A percentile compares a stretch with the other conserved stretches of the same genome.
phyloP scores from a whole-genome alignment of 2,329 filamentous ascomycete species.

The Ophiocordyceps camponoti-leonardi region DNA sequence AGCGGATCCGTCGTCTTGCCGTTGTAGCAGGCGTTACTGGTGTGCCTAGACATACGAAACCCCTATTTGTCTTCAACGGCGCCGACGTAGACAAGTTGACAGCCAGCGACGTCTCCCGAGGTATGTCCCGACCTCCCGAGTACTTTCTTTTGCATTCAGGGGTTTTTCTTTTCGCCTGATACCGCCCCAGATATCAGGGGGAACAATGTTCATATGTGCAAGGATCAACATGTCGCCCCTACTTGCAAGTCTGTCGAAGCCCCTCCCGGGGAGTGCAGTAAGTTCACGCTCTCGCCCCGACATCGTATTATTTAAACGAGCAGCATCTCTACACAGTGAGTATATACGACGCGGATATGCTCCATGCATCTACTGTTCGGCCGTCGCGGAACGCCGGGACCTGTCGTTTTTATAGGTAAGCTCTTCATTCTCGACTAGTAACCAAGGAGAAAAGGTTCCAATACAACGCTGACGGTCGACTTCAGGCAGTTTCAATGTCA shows the following conservation, averaged over 20 bases:
- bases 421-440: too few relatives aligned
- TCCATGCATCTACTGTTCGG: background rate
- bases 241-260: background rate
- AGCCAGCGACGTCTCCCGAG: too few relatives aligned
- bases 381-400: background rate
- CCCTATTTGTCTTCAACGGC: constrained; percentile 33
- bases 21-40: constrained; percentile 19
- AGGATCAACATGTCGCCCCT: background rate
- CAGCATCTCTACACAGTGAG: too few relatives aligned
- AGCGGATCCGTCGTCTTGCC: constrained; percentile 24
- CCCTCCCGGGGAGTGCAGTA: background rate
- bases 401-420: background rate
- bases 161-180: too few relatives aligned
- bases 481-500: too few relatives aligned
- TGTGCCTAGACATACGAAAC: constrained; percentile 21
- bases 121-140: too few relatives aligned
- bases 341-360: too few relatives aligned
- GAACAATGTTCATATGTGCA: background rate
- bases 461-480: too few relatives aligned
- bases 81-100: too few relatives aligned
- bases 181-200: background rate
- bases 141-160: too few relatives aligned
- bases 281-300: background rate
- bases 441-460: too few relatives aligned
- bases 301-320: background rate